These are phyloP conservation scores for Helotiales sp. DNA, from an alignment of 2,329 filamentous ascomycete species.

Conservation along the genomic window DNA sequence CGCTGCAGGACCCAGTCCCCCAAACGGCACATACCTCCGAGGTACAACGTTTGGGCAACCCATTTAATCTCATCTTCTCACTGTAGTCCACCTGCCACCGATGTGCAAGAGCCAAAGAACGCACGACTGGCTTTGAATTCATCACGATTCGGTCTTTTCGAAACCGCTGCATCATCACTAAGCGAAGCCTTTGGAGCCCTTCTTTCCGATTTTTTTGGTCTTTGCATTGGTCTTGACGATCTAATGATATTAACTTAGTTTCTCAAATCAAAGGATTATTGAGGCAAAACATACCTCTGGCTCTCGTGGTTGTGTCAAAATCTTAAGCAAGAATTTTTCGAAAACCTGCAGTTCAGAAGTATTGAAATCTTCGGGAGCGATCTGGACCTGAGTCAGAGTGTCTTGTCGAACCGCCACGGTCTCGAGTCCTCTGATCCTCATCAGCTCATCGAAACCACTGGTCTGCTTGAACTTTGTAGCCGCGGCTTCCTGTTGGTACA, in stretches of 20 bases:
- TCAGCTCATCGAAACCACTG: constrained; percentile 1
- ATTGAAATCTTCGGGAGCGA: neutral
- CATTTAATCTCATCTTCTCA: neutral
- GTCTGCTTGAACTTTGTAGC: neutral
- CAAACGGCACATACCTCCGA: no score
- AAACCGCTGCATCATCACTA: no score
- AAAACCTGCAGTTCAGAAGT: constrained; percentile 4
- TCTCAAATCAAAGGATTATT: no score
- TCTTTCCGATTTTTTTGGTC: neutral
- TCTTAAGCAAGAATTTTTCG: neutral
- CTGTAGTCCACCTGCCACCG: neutral
- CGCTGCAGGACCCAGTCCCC: no score
- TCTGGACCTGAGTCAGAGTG: no score
- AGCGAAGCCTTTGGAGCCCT: neutral
- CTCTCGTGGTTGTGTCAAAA: neutral
- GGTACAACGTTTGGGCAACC: no score
- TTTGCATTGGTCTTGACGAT: neutral
- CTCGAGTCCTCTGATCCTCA: constrained; percentile 3
- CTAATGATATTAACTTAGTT: no score
- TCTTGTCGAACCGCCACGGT: neutral
- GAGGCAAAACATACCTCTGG: constrained; percentile 7
- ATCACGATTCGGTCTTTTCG: no score
- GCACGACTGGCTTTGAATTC: no score
- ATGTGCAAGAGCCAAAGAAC: no score
- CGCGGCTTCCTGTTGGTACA: constrained; percentile 3